These are phyloP conservation scores for Tetrahymena malaccensis DNA, from an alignment of 73 alveolate genomes.

Conservation along the genomic window DNA sequence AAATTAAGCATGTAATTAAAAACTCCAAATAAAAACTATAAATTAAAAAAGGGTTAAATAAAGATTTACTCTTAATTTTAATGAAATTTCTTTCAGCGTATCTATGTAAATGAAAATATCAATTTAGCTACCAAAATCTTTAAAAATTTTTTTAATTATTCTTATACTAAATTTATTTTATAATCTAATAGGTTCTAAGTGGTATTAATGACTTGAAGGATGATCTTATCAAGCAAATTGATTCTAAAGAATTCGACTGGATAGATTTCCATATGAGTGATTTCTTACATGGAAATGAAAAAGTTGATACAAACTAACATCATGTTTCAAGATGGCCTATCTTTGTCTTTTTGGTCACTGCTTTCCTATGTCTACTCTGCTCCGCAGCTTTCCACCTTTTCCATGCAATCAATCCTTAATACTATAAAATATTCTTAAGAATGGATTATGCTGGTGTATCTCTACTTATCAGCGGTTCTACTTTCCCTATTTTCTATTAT, in stretches of 20 bases:
- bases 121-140: too few species aligned
- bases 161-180: neutral
- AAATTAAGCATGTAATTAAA: too few species aligned
- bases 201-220: neutral
- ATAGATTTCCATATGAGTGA: slow-evolving; percentile 37
- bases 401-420: slow-evolving; percentile 46
- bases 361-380: slow-evolving; percentile 71
- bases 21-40: too few species aligned
- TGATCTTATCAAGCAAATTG: slow-evolving; percentile 10
- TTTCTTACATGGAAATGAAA: slow-evolving; percentile 7
- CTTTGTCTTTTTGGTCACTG: slow-evolving; percentile 66
- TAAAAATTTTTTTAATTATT: too few species aligned
- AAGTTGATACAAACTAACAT: neutral
- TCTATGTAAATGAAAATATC: too few species aligned
- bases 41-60: too few species aligned
- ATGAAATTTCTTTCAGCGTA: too few species aligned
- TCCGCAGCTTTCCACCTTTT: slow-evolving; percentile 78
- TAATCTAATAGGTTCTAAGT: neutral
- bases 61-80: too few species aligned
- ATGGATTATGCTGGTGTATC: slow-evolving; percentile 93
- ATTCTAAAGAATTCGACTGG: slow-evolving; percentile 43
- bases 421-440: slow-evolving; percentile 55
- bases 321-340: slow-evolving; percentile 72
- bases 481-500: slow-evolving; percentile 84
- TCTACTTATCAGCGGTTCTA: slow-evolving; percentile 82